Evolutionary conservation across 176 grass and related monocot genomes (phyloP).

Genomic region (Triticum turgidum): DNA sequence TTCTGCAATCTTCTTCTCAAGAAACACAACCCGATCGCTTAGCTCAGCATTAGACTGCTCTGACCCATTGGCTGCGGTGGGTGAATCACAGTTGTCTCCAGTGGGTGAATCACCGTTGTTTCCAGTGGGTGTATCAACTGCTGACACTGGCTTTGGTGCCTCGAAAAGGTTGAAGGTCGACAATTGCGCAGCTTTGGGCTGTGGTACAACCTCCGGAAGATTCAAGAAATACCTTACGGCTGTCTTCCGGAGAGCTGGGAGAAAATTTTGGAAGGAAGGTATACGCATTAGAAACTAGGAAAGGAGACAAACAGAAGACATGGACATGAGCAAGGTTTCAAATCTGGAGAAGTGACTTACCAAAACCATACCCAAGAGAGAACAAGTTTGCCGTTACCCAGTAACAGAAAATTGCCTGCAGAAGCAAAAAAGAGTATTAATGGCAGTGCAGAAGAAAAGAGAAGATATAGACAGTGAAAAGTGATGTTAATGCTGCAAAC

Average conservation of each 20-base stretch:
- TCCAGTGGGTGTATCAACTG: constrained; percentile 24
- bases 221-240: constrained; percentile 52
- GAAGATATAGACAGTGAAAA: not conserved
- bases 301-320: not conserved
- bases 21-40: constrained; percentile 62
- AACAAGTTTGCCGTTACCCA: constrained; percentile 92
- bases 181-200: not conserved
- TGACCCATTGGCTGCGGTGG: constrained; percentile 5
- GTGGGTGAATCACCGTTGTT: constrained; percentile 9
- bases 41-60: constrained; percentile 50
- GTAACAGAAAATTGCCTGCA: constrained; percentile 94
- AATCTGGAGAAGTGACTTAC: constrained; percentile 41
- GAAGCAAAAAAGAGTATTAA: constrained; percentile 10
- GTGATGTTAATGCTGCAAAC: not conserved
- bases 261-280: not conserved
- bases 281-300: constrained; percentile 7
- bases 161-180: constrained; percentile 43
- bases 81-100: not conserved
- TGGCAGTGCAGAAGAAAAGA: not conserved
- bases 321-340: not conserved
- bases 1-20: constrained; percentile 72
- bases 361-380: constrained; percentile 67
- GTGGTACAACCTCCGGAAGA: constrained; percentile 55
- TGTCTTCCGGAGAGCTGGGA: constrained; percentile 52
- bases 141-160: constrained; percentile 41